Evolutionary conservation across 176 grass and related monocot genomes (phyloP).

Genomic region (Zoysia pacifica): DNA sequence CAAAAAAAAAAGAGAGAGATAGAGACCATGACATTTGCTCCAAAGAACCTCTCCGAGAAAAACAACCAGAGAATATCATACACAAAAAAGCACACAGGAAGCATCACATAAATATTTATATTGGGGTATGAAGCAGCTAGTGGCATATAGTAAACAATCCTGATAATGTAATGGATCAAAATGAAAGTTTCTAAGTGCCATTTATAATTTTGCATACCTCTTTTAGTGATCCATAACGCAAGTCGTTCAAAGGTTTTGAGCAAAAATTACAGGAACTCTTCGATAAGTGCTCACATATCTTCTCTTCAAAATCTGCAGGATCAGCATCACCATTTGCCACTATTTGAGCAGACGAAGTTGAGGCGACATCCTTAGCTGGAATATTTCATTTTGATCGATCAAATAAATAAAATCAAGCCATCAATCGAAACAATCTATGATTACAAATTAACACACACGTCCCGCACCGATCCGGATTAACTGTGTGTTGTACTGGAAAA

Average conservation of each 20-base stretch:
- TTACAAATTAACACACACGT: background rate
- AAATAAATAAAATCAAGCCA: conserved; percentile 92
- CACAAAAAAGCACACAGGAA: conserved; percentile 82
- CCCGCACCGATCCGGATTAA: background rate
- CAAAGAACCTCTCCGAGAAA: conserved; percentile 94
- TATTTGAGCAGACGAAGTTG: conserved; percentile 42
- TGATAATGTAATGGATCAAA: background rate
- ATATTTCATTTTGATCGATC: conserved; percentile 86
- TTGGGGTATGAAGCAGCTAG: conserved; percentile 37
- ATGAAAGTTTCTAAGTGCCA: conserved; percentile 1
- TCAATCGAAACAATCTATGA: conserved; percentile 97
- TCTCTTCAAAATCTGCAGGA: conserved; percentile 65
- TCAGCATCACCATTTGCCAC: conserved; percentile 44
- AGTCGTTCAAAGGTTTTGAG: conserved; percentile 60
- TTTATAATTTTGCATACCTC: conserved; percentile 58
- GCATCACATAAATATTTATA: conserved; percentile 83
- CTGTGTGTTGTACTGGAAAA: background rate
- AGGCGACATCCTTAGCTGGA: conserved; percentile 48
- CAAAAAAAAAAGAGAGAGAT: too few relatives aligned
- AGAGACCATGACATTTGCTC: conserved; percentile 98
- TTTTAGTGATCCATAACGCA: conserved; percentile 81
- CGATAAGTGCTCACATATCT: conserved; percentile 65
- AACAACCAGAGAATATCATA: conserved; percentile 98
- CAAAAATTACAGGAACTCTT: conserved; percentile 71
- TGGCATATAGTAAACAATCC: conserved; percentile 1